These are phyloP conservation scores for Euphorbia celastroides DNA, from an alignment of 441 rosid species.

Conservation along the genomic window DNA sequence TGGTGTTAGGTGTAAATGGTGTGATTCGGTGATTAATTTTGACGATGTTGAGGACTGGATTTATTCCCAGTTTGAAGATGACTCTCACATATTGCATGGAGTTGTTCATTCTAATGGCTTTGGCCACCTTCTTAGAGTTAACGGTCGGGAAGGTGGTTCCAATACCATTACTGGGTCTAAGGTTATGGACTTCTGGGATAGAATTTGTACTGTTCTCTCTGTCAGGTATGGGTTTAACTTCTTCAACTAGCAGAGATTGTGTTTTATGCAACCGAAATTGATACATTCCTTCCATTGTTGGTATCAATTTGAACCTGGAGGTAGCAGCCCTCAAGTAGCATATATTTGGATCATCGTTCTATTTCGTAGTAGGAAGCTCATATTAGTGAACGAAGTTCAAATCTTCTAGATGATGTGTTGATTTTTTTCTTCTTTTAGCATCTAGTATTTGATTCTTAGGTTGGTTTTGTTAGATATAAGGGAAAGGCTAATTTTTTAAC, in stretches of 20 bases:
- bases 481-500: too few species aligned
- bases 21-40: conserved; percentile 25
- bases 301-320: background rate
- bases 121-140: conserved; percentile 62
- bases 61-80: conserved; percentile 50
- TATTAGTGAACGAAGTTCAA: background rate
- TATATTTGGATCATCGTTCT: background rate
- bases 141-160: conserved; percentile 76
- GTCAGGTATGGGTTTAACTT: conserved; percentile 32
- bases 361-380: background rate
- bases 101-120: conserved; percentile 69
- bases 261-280: background rate
- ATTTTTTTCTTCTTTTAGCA: background rate
- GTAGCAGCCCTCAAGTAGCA: background rate
- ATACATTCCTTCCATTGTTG: background rate
- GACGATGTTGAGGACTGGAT: conserved; percentile 56
- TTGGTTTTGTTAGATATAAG: background rate
- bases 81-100: conserved; percentile 61
- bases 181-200: conserved; percentile 73
- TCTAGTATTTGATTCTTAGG: too few species aligned
- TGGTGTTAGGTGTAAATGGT: conserved; percentile 45
- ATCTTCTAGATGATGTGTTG: background rate
- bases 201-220: conserved; percentile 42
- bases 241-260: background rate
- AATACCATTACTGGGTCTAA: conserved; percentile 44